Conservation (phyloP, 345 rosid species). For the Eutrema yunnanense region DNA sequence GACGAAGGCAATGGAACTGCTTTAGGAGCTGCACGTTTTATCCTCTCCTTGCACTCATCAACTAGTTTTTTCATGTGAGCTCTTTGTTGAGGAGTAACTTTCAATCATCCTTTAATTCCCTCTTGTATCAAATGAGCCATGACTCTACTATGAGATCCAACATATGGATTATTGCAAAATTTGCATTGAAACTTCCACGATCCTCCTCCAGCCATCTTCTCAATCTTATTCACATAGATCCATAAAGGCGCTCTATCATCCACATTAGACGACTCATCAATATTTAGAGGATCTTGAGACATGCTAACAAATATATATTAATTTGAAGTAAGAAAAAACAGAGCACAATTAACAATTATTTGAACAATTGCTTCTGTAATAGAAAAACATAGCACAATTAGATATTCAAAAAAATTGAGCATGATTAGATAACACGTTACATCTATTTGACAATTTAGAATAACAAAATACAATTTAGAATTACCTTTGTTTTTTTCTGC, state of each 20-base stretch:
- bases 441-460: too few species aligned
- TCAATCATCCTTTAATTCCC: background rate
- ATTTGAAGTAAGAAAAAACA: too few species aligned
- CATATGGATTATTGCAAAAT: background rate
- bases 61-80: background rate
- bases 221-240: background rate
- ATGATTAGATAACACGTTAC: too few species aligned
- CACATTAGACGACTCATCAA: background rate
- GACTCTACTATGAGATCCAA: background rate
- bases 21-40: background rate
- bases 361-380: too few species aligned
- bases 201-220: background rate
- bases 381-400: too few species aligned
- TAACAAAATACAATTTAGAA: too few species aligned
- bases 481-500: too few species aligned
- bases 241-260: background rate
- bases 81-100: background rate
- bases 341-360: too few species aligned
- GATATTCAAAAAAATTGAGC: too few species aligned
- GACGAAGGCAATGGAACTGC: background rate
- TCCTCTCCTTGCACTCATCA: background rate
- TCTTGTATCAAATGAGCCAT: background rate
- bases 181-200: background rate
- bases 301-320: too few species aligned
- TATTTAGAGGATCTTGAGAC: background rate